phyloP scores from a whole-genome alignment of 2,329 filamentous ascomycete genomes.

The Aspergillus chevalieri region DNA sequence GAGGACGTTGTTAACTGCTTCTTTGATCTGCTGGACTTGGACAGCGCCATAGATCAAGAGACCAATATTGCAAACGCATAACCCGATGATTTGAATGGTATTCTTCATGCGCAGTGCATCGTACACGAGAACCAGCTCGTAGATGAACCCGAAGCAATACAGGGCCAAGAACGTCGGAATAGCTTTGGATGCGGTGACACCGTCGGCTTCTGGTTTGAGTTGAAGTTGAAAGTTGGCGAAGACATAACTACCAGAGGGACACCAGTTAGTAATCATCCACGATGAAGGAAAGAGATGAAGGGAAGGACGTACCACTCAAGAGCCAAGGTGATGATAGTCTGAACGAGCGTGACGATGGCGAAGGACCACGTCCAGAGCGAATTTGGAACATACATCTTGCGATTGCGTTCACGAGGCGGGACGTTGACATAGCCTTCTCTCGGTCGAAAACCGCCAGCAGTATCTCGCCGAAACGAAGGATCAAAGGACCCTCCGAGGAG shows the following conservation, averaged over 20 bases:
- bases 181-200: conserved; percentile 47
- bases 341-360: conserved; percentile 64
- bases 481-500: conserved; percentile 54
- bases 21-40: conserved; percentile 82
- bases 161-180: conserved; percentile 94
- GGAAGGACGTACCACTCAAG: conserved; percentile 70
- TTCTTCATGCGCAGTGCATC: conserved; percentile 93
- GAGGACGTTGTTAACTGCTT: conserved; percentile 58
- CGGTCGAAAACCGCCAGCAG: conserved; percentile 45
- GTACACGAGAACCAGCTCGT: conserved; percentile 82
- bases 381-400: conserved; percentile 68
- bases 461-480: conserved; percentile 44
- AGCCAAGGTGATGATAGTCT: conserved; percentile 72
- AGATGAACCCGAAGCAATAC: conserved; percentile 95
- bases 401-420: conserved; percentile 24
- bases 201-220: conserved; percentile 38
- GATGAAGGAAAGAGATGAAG: neutral
- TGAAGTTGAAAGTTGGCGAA: conserved; percentile 75
- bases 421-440: conserved; percentile 45
- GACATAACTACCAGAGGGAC: conserved; percentile 60
- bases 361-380: conserved; percentile 87
- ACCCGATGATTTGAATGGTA: conserved; percentile 94
- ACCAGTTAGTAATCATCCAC: neutral
- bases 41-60: conserved; percentile 89
- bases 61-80: conserved; percentile 87